Percentiles rank a stretch among this genome's conserved stretches.
Conservation (phyloP, 2,329 filamentous ascomycete genomes). For the Xylaria sp. region DNA sequence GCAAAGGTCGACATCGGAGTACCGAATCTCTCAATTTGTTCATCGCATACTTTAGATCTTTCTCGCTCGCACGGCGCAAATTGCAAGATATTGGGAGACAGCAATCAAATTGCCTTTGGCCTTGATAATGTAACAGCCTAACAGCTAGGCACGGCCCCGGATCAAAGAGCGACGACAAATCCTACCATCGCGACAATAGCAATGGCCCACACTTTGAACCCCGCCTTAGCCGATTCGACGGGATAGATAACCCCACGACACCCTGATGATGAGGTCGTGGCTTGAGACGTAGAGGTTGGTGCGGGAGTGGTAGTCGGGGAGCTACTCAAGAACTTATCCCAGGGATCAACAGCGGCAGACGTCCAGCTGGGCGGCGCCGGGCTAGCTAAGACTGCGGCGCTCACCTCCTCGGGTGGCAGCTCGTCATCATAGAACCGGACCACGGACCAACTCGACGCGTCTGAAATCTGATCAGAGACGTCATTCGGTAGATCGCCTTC, state of each 20-base stretch:
- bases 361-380: constrained; percentile 44
- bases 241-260: constrained; percentile 6
- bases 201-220: constrained; percentile 34
- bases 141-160: neutral
- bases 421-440: constrained; percentile 41
- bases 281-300: constrained; percentile 19
- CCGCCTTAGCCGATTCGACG: neutral
- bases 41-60: neutral
- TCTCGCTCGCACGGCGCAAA: neutral
- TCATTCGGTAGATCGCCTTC: constrained; percentile 42
- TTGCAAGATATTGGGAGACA: neutral
- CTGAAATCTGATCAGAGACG: constrained; percentile 33
- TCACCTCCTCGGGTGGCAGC: constrained; percentile 25
- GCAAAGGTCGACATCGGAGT: neutral
- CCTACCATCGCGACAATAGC: constrained; percentile 28
- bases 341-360: constrained; percentile 33
- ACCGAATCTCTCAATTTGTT: neutral
- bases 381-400: constrained; percentile 37
- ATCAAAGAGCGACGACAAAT: constrained; percentile 33
- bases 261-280: constrained; percentile 30
- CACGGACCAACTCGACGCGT: constrained; percentile 39
- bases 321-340: constrained; percentile 22
- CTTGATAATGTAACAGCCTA: neutral
- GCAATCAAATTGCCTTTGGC: neutral
- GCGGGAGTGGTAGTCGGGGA: constrained; percentile 2